Base-by-base conservation (phyloP, 345 rosid genomes). In the Linum trigynum region DNA sequence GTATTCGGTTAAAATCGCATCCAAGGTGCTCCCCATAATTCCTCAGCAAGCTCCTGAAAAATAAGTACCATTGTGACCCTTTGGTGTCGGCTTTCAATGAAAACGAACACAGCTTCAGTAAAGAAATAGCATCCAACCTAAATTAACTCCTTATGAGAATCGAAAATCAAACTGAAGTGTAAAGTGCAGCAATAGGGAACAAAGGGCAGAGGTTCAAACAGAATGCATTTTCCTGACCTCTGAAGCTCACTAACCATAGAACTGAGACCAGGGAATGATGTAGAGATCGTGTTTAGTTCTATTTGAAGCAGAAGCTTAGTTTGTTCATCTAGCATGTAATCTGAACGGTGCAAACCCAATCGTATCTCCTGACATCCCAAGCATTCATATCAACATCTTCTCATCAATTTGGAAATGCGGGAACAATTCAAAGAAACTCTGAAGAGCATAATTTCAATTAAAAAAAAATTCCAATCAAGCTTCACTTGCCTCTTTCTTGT, bases 291-390 rank as follows among this genome's bases (percentile, higher is more conserved):
- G 67, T 95, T 95, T 68, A 95, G 67, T 84, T 91, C 99, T 65
- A 91, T 85, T 67, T 95, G 99, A 64, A 95, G 97, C 65, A 95
- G 95, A 32, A 78, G 76, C 65, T 95, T 87, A 14, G 97, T 95
- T 80, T 95, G 78, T 75, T 82, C 91, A 71, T 91, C 97, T 65
- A 95, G 95, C 99, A 89, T 95, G 74, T 95, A 95, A 80, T 95
- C 99, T n/a, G 95, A 91, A 67, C 96, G 96, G 76, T 91, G 97
- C 66, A 95, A 82, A 16, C 97, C 99, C 77, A 95, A 59, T 39
- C 94, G 88, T 73, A 95, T 91, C 41, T 91, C 97, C 99, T 91
- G 84, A 15, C 36, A 63, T 8, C 62, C 15, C 35, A 32, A 71
- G 39, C 17, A 64, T 72, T 39, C 67, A 14, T 11, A 69, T 67